These are phyloP conservation scores for Pseudogymnoascus sp. DNA, from an alignment of 2,329 filamentous ascomycete genomes.

Conservation along the genomic window DNA sequence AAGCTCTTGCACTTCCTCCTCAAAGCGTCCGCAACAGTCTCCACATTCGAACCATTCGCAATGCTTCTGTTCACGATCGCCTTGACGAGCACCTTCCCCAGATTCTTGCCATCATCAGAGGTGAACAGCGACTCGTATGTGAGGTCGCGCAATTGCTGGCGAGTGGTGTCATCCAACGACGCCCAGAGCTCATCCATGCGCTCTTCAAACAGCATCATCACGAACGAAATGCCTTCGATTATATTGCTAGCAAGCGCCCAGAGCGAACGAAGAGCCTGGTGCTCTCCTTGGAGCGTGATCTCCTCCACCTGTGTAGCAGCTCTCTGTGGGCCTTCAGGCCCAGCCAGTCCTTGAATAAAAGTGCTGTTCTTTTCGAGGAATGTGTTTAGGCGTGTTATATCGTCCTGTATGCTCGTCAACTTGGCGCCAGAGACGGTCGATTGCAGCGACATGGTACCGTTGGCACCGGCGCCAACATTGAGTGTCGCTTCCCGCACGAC, in stretches of 20 bases:
- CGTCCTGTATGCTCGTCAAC: conserved; percentile 68
- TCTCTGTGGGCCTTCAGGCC: conserved; percentile 73
- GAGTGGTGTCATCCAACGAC: conserved; percentile 61
- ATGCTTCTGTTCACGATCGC: conserved; percentile 98
- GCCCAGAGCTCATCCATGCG: conserved; percentile 79
- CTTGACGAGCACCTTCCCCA: conserved; percentile 91
- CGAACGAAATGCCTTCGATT: conserved; percentile 93
- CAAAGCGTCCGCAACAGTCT: conserved; percentile 92
- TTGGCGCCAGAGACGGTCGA: conserved; percentile 62
- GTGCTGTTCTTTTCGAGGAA: conserved; percentile 84
- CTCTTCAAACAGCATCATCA: conserved; percentile 90
- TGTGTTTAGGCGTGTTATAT: conserved; percentile 66
- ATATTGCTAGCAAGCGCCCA: conserved; percentile 82
- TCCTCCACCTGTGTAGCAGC: conserved; percentile 81
- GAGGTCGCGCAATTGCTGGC: conserved; percentile 62
- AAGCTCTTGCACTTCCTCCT: conserved; percentile 90
- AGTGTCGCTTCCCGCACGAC: conserved; percentile 49
- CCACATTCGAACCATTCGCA: conserved; percentile 90
- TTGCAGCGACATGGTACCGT: conserved; percentile 53
- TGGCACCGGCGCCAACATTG: conserved; percentile 30
- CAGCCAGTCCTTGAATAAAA: conserved; percentile 90
- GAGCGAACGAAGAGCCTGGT: conserved; percentile 81
- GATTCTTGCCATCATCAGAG: conserved; percentile 67
- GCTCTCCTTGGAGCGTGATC: conserved; percentile 84
- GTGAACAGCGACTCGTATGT: conserved; percentile 88